Evolutionary conservation across 495 filamentous ascomycete genomes (phyloP).

Genomic region (Penicillium dipodomyicola): DNA sequence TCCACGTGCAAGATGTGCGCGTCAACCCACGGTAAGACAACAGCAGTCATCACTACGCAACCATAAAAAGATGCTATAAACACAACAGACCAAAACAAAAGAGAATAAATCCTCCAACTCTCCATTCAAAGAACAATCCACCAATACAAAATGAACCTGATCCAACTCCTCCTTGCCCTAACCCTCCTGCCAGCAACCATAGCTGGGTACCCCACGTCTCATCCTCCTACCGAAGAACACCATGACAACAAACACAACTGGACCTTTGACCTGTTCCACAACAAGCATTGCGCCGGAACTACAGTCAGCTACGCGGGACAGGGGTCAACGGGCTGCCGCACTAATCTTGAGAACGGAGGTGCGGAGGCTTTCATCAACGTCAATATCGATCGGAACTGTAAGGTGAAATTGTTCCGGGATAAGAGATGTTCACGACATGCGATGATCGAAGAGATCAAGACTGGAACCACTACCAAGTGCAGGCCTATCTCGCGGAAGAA

Average conservation of each 20-base stretch:
- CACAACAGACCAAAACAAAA: background rate
- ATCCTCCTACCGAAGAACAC: background rate
- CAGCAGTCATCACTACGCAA: conserved; percentile 8
- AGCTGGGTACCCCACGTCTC: background rate
- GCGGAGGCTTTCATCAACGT: conserved; percentile 6
- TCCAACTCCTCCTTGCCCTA: background rate
- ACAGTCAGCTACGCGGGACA: conserved; percentile 5
- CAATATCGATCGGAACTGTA: conserved; percentile 14
- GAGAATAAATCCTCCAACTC: background rate
- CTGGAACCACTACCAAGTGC: conserved; percentile 2
- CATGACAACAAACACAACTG: conserved; percentile 6
- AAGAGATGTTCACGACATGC: conserved; percentile 9
- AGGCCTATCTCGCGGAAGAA: conserved; percentile 4
- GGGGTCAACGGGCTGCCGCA: conserved; percentile 12
- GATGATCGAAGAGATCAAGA: conserved; percentile 6
- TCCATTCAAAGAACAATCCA: background rate
- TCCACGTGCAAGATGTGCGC: background rate
- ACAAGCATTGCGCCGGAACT: conserved; percentile 7
- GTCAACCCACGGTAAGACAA: conserved; percentile 2
- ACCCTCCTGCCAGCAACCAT: background rate
- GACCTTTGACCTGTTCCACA: conserved; percentile 17
- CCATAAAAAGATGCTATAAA: background rate
- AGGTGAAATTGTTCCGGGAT: conserved; percentile 16
- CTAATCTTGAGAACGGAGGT: conserved; percentile 4
- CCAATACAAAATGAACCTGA: background rate